phyloP scores from a whole-genome alignment of 495 filamentous ascomycete genomes.

The Talaromyces stipitatus region DNA sequence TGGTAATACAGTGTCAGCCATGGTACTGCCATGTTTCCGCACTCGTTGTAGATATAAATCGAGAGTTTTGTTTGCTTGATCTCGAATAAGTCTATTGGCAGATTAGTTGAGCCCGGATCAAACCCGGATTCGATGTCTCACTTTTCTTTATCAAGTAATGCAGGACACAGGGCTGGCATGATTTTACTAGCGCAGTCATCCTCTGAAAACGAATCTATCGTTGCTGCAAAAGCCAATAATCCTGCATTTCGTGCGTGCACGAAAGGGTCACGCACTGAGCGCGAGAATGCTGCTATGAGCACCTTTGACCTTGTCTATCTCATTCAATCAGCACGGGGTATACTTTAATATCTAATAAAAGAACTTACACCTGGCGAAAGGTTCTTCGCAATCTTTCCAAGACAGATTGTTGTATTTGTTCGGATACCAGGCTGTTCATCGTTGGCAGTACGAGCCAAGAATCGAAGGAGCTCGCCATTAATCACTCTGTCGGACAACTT shows the following conservation, averaged over 20 bases:
- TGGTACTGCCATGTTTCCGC: conserved; percentile 62
- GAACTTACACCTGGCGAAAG: conserved; percentile 57
- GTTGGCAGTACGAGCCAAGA: conserved; percentile 92
- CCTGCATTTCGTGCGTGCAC: conserved; percentile 86
- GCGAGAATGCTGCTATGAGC: conserved; percentile 80
- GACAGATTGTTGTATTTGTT: conserved; percentile 95
- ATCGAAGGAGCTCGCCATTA: conserved; percentile 86
- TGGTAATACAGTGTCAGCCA: conserved; percentile 73
- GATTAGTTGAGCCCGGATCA: neutral
- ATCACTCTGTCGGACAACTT: conserved; percentile 90
- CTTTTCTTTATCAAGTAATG: conserved; percentile 83
- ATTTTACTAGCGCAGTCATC: conserved; percentile 84
- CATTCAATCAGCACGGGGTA: conserved; percentile 13
- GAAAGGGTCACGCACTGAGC: conserved; percentile 87
- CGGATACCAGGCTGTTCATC: conserved; percentile 96
- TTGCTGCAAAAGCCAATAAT: conserved; percentile 76
- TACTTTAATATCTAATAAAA: neutral
- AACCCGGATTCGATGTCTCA: conserved; percentile 14
- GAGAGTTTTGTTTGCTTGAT: conserved; percentile 84
- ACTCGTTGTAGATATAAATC: conserved; percentile 84
- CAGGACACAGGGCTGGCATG: conserved; percentile 74
- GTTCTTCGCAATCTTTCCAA: conserved; percentile 91
- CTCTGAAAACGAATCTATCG: conserved; percentile 76
- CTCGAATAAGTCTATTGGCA: conserved; percentile 58
- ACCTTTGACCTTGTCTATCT: conserved; percentile 74